phyloP scores from a whole-genome alignment of 306 rosid species.

The Abrus pulchellus region DNA sequence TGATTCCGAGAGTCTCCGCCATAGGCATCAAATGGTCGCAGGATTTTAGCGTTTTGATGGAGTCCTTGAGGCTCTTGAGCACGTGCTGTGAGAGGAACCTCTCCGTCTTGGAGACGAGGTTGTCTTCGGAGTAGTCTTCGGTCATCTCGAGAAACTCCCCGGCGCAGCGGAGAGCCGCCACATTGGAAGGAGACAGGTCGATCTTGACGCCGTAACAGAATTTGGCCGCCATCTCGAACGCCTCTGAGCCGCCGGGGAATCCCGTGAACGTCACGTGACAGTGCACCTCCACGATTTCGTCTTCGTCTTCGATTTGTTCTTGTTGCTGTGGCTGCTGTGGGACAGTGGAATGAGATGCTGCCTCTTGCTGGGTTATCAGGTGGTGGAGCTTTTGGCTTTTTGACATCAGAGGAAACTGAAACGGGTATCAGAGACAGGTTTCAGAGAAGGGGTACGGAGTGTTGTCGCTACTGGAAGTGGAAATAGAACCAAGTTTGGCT shows the following conservation, averaged over 20 bases:
- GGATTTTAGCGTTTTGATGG: constrained; percentile 76
- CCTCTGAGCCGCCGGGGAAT: constrained; percentile 90
- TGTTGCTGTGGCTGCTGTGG: constrained; percentile 39
- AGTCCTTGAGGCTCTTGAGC: constrained; percentile 77
- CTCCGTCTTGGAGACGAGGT: constrained; percentile 88
- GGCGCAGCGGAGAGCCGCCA: constrained; percentile 92
- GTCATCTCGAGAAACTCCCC: constrained; percentile 96
- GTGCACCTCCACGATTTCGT: constrained; percentile 79
- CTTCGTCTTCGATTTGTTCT: constrained; percentile 59
- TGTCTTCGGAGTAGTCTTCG: constrained; percentile 85
- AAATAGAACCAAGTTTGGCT: constrained; percentile 25
- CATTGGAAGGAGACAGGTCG: constrained; percentile 78
- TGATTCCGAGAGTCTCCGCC: constrained; percentile 70
- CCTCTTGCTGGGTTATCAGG: constrained; percentile 81
- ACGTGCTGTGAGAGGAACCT: constrained; percentile 72
- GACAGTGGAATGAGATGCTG: constrained; percentile 49
- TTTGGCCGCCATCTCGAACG: constrained; percentile 91
- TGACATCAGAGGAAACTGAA: constrained; percentile 96
- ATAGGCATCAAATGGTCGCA: constrained; percentile 76
- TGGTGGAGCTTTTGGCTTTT: constrained; percentile 77
- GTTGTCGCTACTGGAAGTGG: constrained; percentile 33
- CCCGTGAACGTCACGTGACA: constrained; percentile 67
- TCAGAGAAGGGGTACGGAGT: not conserved
- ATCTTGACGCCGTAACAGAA: constrained; percentile 94
- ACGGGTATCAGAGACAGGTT: constrained; percentile 20